These are phyloP conservation scores for Pichia sp. DNA, from an alignment of 1,139 yeast genomes.

Conservation along the genomic window DNA sequence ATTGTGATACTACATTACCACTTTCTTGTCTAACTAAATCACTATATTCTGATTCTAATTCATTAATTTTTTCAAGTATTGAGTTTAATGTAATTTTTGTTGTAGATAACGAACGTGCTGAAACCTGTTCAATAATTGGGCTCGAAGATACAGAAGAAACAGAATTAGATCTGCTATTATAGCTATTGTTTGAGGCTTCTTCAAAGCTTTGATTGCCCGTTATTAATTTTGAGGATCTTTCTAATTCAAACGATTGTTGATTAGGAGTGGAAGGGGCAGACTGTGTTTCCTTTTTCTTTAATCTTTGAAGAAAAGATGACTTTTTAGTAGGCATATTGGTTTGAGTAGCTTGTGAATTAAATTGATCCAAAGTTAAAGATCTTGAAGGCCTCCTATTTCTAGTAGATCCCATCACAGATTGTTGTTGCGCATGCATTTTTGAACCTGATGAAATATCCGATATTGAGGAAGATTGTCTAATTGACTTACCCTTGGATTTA, in stretches of 20 bases:
- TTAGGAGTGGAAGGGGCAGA: conserved; percentile 7
- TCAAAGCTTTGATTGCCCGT: background rate
- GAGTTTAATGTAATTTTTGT: background rate
- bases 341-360: background rate
- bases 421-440: background rate
- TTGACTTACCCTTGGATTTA: background rate
- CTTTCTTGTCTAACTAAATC: conserved; percentile 5
- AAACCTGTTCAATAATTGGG: background rate
- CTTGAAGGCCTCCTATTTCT: background rate
- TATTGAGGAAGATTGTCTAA: background rate
- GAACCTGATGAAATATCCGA: background rate
- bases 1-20: conserved; percentile 18
- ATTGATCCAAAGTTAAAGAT: background rate
- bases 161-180: background rate
- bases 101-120: background rate
- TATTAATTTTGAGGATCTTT: background rate
- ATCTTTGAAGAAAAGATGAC: conserved; percentile 7
- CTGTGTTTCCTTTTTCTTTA: conserved; percentile 7
- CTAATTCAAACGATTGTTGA: conserved; percentile 1
- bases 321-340: conserved; percentile 2
- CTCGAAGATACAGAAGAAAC: conserved; percentile 1
- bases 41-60: conserved; percentile 6
- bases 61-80: conserved; percentile 5
- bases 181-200: background rate
- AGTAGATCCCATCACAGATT: background rate